Evolutionary conservation across 2,329 filamentous ascomycete genomes (phyloP), one percentile per base, ranked within the genome.

Genomic region (Plectosphaerella plurivora): DNA sequence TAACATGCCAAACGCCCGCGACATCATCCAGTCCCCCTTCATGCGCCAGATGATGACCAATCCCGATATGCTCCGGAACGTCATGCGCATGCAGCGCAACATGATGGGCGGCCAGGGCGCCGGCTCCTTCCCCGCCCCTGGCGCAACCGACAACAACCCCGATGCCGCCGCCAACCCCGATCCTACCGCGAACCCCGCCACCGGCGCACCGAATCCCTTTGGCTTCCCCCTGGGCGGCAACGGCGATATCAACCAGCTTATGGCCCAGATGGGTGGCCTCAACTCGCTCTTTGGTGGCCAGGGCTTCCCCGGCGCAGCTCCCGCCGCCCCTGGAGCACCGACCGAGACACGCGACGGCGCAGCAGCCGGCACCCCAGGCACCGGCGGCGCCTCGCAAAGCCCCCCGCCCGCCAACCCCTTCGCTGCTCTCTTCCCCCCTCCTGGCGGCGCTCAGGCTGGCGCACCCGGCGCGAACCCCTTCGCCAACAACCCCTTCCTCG

Each of bases 21-120:
- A 95, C 65, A 87, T 97, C 70, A 83, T 99, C 62, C 86, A 91
- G 55, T 94, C 92, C 22, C 92, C 92, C 0, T 82, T 91, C 57
- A 91, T 97, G 73, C 83, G 94, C 63, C 81, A 88, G 49, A 94
- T 97, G 88, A 87, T 99, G 79, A 93, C 91, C 56, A 91, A 95
- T 65, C 94, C 94, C 4, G 83, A 91, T 45, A 84, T 91, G 61
- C 82, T 99, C 58, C 80, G 91, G 53, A 85, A 89, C 67, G 90
- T 92, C 62, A 83, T 90, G 63, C 84, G 90, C 56, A 87, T 97
- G 84, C 88, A 92, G 65, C 80, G 88, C 53, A 82, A 86, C 73
- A 78, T 87, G 72, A 79, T 75, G 45, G 81, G 78, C 51, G 68
- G 65, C 51, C 72, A 71, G 50, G 76, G 71, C 51, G 74, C 70